Base-by-base conservation (phyloP, 1,284 basidiomycete species). In the Ganoderma lingzhi region DNA sequence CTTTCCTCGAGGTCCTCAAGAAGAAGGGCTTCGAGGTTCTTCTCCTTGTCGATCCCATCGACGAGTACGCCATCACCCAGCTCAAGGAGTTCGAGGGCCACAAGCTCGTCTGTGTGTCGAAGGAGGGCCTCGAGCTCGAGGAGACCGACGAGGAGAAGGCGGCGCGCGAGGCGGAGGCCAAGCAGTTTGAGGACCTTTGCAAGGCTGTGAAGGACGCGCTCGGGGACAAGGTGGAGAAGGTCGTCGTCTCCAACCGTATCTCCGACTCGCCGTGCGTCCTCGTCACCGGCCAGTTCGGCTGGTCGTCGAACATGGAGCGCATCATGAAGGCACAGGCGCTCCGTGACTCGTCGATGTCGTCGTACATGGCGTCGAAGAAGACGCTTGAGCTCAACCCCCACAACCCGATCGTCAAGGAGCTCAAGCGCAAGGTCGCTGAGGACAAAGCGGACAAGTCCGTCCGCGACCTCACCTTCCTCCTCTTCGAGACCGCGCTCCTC, bases 281-380 rank as follows among this genome's bases (percentile, higher is more conserved):
- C 79, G 97, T 99, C 80, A 99, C 98, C 74, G 97, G 97, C 73
- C 96, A 98, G 82, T 99, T 98, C 82, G 97, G 97, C 72, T 99
- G 98, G 98, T 98, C 96, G 61, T 96, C 97, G 74, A 99, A 99
- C 90, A 98, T 99, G 97, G 96, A 98, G 85, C 94, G 97, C 82
- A 98, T 99, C 88, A 99, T 99, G 98, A 98, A 98, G 86, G 97
- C 97, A 19, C 98, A 99, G 85, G 97, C 97, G 61, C 93, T 99
- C 70, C 95, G 97, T 77, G 97, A 99, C 83, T 96, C 97, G 32
- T 97, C 95, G 72, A 98, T 99, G 97, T 98, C 96, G 41, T 97
- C 96, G 61, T 99, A 99, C 90, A 98, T 99, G 97, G 94, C 95
- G 44, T 95, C 93, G 74, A 99, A 99, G 92, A 99, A 99, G 94